phyloP scores from a whole-genome alignment of 352 stramenopile species.

The Phytophthora sojae region DNA sequence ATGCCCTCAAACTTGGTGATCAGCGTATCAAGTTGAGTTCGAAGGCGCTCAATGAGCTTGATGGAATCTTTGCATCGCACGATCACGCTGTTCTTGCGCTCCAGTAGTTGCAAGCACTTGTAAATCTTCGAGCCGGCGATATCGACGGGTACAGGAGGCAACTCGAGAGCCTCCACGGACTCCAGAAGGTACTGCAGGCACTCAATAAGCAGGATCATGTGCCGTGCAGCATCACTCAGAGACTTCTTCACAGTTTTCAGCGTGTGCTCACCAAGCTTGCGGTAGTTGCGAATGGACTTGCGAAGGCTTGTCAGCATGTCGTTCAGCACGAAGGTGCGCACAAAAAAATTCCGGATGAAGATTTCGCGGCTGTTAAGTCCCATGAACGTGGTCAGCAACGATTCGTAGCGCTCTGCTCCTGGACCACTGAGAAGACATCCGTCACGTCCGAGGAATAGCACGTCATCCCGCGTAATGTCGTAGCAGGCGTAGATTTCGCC shows the following conservation, averaged over 20 bases:
- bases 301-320: conserved; percentile 93
- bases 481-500: conserved; percentile 96
- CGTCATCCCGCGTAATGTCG: conserved; percentile 96
- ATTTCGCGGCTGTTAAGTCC: conserved; percentile 97
- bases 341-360: conserved; percentile 98
- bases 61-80: conserved; percentile 94
- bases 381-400: conserved; percentile 96
- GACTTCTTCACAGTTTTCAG: conserved; percentile 79
- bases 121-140: conserved; percentile 85
- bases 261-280: conserved; percentile 83
- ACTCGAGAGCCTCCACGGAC: conserved; percentile 91
- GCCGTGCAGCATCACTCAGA: conserved; percentile 92
- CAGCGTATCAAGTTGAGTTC: conserved; percentile 93
- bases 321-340: conserved; percentile 95
- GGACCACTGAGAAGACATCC: conserved; percentile 95
- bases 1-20: conserved; percentile 92
- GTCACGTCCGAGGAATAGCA: conserved; percentile 95
- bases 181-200: conserved; percentile 96
- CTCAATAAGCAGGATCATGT: conserved; percentile 97
- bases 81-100: conserved; percentile 91
- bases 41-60: conserved; percentile 94
- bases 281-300: conserved; percentile 88
- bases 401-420: conserved; percentile 95
- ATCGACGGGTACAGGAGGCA: conserved; percentile 62
- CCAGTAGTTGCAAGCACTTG: conserved; percentile 92